A percentile compares a stretch with the other conserved stretches of the same genome.
These are phyloP conservation scores for Sisymbrium altissimum DNA, from an alignment of 345 rosid genomes.

Conservation along the genomic window DNA sequence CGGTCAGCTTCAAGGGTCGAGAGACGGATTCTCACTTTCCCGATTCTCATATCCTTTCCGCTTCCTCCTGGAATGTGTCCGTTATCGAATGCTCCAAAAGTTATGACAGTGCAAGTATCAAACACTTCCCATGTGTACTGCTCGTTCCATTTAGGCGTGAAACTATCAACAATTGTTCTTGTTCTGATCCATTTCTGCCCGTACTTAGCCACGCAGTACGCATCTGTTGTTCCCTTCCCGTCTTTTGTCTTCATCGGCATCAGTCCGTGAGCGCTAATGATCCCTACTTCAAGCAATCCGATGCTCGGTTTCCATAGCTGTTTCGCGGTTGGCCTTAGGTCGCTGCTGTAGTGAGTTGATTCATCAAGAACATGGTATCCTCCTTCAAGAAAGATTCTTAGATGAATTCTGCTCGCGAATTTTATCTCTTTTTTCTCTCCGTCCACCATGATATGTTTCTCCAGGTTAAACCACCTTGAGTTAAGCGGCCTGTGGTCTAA, in stretches of 20 bases:
- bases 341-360: slow-evolving; percentile 94
- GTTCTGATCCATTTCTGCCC: slow-evolving; percentile 99
- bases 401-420: slow-evolving; percentile 86
- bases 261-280: slow-evolving; percentile 81
- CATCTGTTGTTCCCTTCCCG: slow-evolving; percentile 86
- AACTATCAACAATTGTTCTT: slow-evolving; percentile 81
- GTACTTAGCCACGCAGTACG: slow-evolving; percentile 94
- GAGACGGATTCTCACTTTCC: slow-evolving; percentile 90
- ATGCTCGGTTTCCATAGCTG: slow-evolving; percentile 83
- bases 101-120: slow-evolving; percentile 92
- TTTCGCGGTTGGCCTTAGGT: slow-evolving; percentile 89
- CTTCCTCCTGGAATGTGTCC: slow-evolving; percentile 63
- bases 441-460: slow-evolving; percentile 67
- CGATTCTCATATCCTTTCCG: slow-evolving; percentile 68
- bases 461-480: slow-evolving; percentile 76
- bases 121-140: slow-evolving; percentile 98
- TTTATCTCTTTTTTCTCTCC: slow-evolving; percentile 79
- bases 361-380: slow-evolving; percentile 99
- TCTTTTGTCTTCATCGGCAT: slow-evolving; percentile 88
- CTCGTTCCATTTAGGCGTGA: slow-evolving; percentile 90
- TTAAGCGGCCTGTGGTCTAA: slow-evolving; percentile 74
- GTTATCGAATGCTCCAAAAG: slow-evolving; percentile 89
- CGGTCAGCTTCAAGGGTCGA: slow-evolving; percentile 92
- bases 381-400: slow-evolving; percentile 82
- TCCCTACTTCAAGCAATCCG: slow-evolving; percentile 48